Percentiles rank a stretch among this genome's conserved stretches.
These are phyloP conservation scores for Gentiana macrophylla DNA, from an alignment of 257 asterid genomes.

Conservation along the genomic window DNA sequence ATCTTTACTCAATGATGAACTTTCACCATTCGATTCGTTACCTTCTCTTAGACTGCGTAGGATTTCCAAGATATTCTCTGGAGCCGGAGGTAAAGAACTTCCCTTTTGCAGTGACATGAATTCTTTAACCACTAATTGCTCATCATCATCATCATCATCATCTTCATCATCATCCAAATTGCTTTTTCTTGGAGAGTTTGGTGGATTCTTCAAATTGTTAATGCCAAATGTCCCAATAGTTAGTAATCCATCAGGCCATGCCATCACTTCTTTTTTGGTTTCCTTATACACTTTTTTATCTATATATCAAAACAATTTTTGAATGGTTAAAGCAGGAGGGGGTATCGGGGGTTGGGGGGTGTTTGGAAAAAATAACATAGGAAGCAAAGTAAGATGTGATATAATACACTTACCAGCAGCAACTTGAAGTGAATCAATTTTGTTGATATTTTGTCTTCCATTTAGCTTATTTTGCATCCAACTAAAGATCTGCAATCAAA, in stretches of 20 bases:
- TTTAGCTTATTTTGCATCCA: constrained; percentile 55
- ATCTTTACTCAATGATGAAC: constrained; percentile 9
- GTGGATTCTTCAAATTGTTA: constrained; percentile 17
- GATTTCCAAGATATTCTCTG: constrained; percentile 30
- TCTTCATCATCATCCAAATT: constrained; percentile 7
- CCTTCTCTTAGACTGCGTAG: constrained; percentile 12
- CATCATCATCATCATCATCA: constrained; percentile 20
- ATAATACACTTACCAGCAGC: constrained; percentile 29
- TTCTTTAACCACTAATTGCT: constrained; percentile 7
- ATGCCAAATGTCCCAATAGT: constrained; percentile 85
- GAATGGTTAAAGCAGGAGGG: too few relatives aligned
- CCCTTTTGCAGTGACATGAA: constrained; percentile 15
- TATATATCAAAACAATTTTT: too few relatives aligned
- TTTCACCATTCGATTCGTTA: constrained; percentile 1
- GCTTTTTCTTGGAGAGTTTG: constrained; percentile 9
- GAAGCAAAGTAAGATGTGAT: neutral
- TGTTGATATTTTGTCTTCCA: constrained; percentile 24
- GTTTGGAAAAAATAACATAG: too few relatives aligned
- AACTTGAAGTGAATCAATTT: constrained; percentile 14
- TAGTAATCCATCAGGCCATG: constrained; percentile 67
- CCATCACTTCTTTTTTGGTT: constrained; percentile 53
- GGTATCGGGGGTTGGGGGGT: too few relatives aligned
- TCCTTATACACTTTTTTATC: constrained; percentile 1
- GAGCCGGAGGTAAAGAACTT: neutral
- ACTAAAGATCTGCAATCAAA: constrained; percentile 46